Evolutionary conservation across 169 alveolate species (phyloP).

Genomic region (Plasmodium chabaudi): DNA sequence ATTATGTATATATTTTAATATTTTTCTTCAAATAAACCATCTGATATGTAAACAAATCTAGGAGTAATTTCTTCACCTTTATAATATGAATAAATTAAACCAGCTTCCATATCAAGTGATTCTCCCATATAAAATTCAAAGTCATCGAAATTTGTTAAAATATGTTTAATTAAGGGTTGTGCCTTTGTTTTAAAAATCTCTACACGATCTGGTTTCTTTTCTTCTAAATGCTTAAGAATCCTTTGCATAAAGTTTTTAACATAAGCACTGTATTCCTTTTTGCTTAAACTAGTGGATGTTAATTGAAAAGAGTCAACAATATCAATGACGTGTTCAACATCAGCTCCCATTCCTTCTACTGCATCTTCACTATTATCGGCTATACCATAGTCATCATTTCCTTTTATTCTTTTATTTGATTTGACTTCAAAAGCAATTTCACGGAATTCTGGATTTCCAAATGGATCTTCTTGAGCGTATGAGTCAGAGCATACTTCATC

Average conservation of each 20-base stretch:
- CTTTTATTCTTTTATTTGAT: constrained; percentile 89
- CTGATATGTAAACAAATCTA: constrained; percentile 92
- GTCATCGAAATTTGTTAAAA: constrained; percentile 92
- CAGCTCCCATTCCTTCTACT: constrained; percentile 86
- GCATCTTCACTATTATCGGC: constrained; percentile 93
- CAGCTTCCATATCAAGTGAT: constrained; percentile 93
- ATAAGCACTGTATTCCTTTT: constrained; percentile 92
- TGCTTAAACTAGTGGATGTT: constrained; percentile 92
- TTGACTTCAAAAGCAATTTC: constrained; percentile 93
- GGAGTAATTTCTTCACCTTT: constrained; percentile 95
- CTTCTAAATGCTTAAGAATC: constrained; percentile 89
- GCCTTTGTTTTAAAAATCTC: constrained; percentile 91
- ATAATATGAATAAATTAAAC: constrained; percentile 92
- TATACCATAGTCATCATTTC: constrained; percentile 93
- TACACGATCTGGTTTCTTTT: constrained; percentile 92
- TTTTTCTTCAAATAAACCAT: constrained; percentile 93
- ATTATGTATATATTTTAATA: constrained; percentile 75
- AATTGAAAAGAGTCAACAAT: constrained; percentile 93
- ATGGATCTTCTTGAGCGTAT: constrained; percentile 89
- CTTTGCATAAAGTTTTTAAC: constrained; percentile 92
- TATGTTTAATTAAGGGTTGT: constrained; percentile 91
- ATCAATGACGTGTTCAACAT: constrained; percentile 92
- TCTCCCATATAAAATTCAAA: constrained; percentile 94
- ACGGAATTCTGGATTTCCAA: constrained; percentile 86
- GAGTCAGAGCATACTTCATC: constrained; percentile 95